Evolutionary conservation across 495 filamentous ascomycete species (phyloP), one percentile per base, ranked within the genome.

Genomic region (Saxophila tyrrhenica): DNA sequence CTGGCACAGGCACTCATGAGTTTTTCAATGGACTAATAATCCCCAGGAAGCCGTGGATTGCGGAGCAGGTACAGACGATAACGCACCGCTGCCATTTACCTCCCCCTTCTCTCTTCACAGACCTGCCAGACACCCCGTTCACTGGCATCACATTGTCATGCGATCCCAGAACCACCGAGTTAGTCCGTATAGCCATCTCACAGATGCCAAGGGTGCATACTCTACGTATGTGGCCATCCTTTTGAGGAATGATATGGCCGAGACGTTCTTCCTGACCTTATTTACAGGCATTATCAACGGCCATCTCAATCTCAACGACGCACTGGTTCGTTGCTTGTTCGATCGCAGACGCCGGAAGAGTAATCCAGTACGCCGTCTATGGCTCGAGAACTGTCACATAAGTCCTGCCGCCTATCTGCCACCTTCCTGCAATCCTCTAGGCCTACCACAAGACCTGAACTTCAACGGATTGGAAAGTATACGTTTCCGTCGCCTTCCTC

Each of bases 321-420:
- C 29, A 13, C 54, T 69, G 9, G 22, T 69, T 16, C 48, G 58
- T 15, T 58, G 57, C n/a, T 65, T 67, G 43, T 60, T 69, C 39
- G 56, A 64, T 39, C 48, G 52, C 21, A 10, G 43, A 17, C 53
- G 66, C n/a, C 45, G 48, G 2, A 42, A 55, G 2, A 29, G 22
- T 47, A 52, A 54, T 16, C 61, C 62, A 1, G 44, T 69, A 2
- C 58, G 64, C 8, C 64, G 57, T 23, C 58, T 69, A 0, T 69
- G 66, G 66, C 59, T 69, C 13, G 66, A 69, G 43, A 69, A 63
- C 42, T 64, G 61, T 51, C 60, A 60, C 25, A 55, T 67, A 20
- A 41, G 39, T 35, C 50, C 25, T n/a, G 57, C 46, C 0, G 48
- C 41, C 24, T 2, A 48, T 29, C 20, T 29, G 3, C 10, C 15